phyloP scores from a whole-genome alignment of 2,329 filamentous ascomycete species.

The Laburnicola sp. region DNA sequence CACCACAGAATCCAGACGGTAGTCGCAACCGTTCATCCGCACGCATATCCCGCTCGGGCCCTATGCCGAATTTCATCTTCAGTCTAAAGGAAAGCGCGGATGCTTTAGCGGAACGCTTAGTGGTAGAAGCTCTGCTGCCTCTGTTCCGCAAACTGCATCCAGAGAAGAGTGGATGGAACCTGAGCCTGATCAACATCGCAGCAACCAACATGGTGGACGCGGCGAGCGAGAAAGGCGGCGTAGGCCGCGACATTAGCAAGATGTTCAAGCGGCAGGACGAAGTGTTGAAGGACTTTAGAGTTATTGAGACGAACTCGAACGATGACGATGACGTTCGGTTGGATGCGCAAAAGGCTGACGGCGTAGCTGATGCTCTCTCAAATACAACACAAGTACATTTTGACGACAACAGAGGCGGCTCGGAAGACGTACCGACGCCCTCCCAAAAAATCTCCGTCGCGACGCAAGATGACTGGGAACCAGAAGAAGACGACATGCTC shows the following conservation, averaged over 20 bases:
- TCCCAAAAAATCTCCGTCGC: slow-evolving; percentile 26
- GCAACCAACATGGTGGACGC: slow-evolving; percentile 76
- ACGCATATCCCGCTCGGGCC: slow-evolving; percentile 74
- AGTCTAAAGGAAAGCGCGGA: slow-evolving; percentile 62
- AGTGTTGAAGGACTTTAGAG: slow-evolving; percentile 67
- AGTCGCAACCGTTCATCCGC: slow-evolving; percentile 63
- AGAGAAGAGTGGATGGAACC: slow-evolving; percentile 71
- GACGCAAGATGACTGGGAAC: slow-evolving; percentile 29
- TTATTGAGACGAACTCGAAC: slow-evolving; percentile 49
- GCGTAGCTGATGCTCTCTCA: not conserved
- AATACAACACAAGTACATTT: not conserved
- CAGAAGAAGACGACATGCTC: slow-evolving; percentile 39
- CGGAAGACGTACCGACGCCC: slow-evolving; percentile 37
- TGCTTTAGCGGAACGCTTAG: slow-evolving; percentile 67
- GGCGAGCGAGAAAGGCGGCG: slow-evolving; percentile 50
- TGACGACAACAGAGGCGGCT: slow-evolving; percentile 21
- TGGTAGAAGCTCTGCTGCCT: slow-evolving; percentile 67
- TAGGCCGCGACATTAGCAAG: slow-evolving; percentile 72
- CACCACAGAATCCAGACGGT: slow-evolving; percentile 56
- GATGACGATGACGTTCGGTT: not conserved
- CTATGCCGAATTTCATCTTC: slow-evolving; percentile 75
- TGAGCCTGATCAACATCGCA: slow-evolving; percentile 83
- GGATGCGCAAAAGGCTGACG: not conserved
- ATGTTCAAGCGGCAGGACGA: slow-evolving; percentile 82
- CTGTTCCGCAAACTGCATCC: slow-evolving; percentile 76